Base-by-base conservation (phyloP, 108 stramenopile species). In the Nitzschia sp. region DNA sequence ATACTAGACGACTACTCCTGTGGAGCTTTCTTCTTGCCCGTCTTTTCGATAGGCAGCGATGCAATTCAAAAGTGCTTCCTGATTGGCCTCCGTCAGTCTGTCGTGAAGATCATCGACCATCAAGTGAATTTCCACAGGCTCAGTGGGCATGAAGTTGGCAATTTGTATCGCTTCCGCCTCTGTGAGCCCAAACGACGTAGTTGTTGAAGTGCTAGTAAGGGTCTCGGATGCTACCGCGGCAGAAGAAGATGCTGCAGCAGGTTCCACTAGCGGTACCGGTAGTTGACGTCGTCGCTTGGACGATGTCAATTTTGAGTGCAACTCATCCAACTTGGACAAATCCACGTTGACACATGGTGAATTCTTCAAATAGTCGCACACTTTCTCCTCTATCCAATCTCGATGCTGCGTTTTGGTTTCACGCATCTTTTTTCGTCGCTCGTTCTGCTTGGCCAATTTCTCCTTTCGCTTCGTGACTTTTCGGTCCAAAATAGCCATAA, bases 151-250 rank as follows among this genome's bases (percentile, higher is more conserved):
- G 27, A 86, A 85, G 62, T 94, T 91, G 22, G 87, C 53, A 15
- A 94, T 63, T 77, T 94, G 93, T 9, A 94, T 53, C 11, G 81
- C 82, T 80, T 94, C 93, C 11, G 85, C 83, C 66, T 86, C 81
- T 2, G 89, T 91, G 47, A 93, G 53, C 16, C 78, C 81, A 64
- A 84, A 93, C 30, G 77, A 79, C 6, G 76, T 45, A 32, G 62
- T n/a, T 41, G 56, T 44, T n/a, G n/a, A n/a, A n/a, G n/a, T n/a
- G n/a, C n/a, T n/a, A n/a, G n/a, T n/a, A 15, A 4, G 26, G 21
- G 44, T 44, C 22, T 53, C 50, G 19, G 54, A n/a, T 0, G 56
- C n/a, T 62, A 30, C 48, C 62, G 3, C 52, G 48, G 53, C 22
- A 11, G 74, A 22, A 58, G 50, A 3, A 13, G 63, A 19, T 2